Conservation (phyloP, 192 early-diverging fungal genomes). For the Coemansia sp. region DNA sequence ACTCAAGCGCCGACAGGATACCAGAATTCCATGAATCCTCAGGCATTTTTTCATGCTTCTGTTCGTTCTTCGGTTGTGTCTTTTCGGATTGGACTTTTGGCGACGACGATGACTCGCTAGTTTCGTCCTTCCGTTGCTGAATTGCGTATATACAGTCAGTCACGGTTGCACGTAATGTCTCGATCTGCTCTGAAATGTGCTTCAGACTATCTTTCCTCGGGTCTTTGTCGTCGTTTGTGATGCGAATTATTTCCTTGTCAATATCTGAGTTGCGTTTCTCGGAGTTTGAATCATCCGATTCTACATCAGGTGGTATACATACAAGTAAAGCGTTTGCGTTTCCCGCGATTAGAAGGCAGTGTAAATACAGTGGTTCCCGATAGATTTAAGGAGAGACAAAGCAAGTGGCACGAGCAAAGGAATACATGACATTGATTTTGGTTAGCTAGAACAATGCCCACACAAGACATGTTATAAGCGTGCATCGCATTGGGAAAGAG, state of each 20-base stretch:
- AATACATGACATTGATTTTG: neutral
- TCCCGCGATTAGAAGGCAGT: neutral
- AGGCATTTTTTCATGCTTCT: neutral
- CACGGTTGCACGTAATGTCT: neutral
- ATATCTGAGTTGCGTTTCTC: neutral
- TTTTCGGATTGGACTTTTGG: neutral
- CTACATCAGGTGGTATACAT: neutral
- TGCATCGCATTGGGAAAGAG: neutral
- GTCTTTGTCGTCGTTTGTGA: neutral
- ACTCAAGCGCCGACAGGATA: neutral
- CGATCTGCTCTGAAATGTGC: neutral
- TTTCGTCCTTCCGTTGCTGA: neutral
- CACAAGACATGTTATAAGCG: neutral
- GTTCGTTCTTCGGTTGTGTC: neutral
- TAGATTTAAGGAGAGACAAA: neutral
- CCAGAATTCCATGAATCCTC: conserved; percentile 5
- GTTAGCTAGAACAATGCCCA: neutral
- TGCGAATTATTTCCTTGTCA: neutral
- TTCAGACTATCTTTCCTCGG: neutral
- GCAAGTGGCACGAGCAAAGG: neutral
- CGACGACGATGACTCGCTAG: neutral
- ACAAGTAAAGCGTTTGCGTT: neutral
- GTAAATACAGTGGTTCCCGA: neutral
- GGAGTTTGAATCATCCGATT: neutral
- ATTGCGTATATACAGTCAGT: neutral